Base-by-base conservation (phyloP, 108 stramenopile genomes). In the Asterionellopsis glacialis region DNA sequence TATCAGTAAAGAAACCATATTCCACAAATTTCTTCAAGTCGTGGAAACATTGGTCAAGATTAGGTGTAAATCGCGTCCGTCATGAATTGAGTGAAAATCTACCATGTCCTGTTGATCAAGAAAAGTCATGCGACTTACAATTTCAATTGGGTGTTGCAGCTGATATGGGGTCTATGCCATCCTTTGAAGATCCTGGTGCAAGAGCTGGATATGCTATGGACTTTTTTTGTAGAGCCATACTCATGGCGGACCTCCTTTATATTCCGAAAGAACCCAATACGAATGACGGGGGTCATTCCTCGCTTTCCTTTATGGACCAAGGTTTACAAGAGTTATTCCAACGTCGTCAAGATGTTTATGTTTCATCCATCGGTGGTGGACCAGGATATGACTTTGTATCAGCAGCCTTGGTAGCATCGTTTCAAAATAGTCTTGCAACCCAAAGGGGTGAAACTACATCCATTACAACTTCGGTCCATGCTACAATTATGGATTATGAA, bases 351-450 rank as follows among this genome's bases (percentile, higher is more conserved):
- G 23, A 16, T 1, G 63, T 43, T 47, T 14, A 40, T 24, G 39
- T 74, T n/a, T 24, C 45, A 11, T 68, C 73, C 19, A 19, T 87
- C 25, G 85, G 85, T 38, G 85, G 85, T 28, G 85, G 85, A 16
- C 85, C 85, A 9, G 85, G 82, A 21, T 83, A 66, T 70, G 85
- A 83, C 51, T 80, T 64, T 68, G 80, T 81, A 14, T 71, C 55
- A 22, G 56, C 47, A 13, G 67, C 75, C 11, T 15, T 85, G 53
- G 74, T 58, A 42, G 44, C 70, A 9, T 24, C 67, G 24, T 79
- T 82, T 67, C 42, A 26, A 26, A 28, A 53, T 6, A 51, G 23
- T 9, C 26, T 23, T 0, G 45, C 47, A 4, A 48, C 21, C 9
- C 45, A 47, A 6, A 23, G 21, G 33, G 51, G 53, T 49, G 33